These are phyloP conservation scores for Saturnispora halmiae DNA, from an alignment of 805 yeast genomes.

Conservation along the genomic window DNA sequence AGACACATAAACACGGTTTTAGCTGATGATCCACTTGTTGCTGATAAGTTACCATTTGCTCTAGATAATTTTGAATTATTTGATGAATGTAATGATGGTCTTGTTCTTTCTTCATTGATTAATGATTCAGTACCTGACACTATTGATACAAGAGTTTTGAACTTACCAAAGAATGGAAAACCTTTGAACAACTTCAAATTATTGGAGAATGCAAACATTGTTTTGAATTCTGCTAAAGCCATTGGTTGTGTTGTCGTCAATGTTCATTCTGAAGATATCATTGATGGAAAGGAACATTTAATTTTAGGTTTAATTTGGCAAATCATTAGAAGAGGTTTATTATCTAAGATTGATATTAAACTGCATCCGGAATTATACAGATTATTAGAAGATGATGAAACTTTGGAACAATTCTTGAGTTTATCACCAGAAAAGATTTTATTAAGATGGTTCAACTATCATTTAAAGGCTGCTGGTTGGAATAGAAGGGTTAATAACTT, in stretches of 20 bases:
- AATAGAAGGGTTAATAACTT: slow-evolving; percentile 79
- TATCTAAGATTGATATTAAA: slow-evolving; percentile 91
- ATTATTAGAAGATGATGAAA: slow-evolving; percentile 90
- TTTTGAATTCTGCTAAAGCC: slow-evolving; percentile 96
- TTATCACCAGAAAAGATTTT: slow-evolving; percentile 96
- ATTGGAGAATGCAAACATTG: slow-evolving; percentile 95
- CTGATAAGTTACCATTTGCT: slow-evolving; percentile 80
- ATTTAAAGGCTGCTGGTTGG: slow-evolving; percentile 87
- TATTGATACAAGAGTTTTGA: slow-evolving; percentile 93
- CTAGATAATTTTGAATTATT: slow-evolving; percentile 91
- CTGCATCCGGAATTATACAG: slow-evolving; percentile 94
- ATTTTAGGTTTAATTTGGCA: slow-evolving; percentile 94
- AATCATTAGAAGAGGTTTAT: slow-evolving; percentile 90
- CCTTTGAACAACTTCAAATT: slow-evolving; percentile 86
- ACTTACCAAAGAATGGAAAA: slow-evolving; percentile 75
- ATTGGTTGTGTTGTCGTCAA: slow-evolving; percentile 97
- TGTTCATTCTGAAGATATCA: slow-evolving; percentile 89
- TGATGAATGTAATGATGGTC: slow-evolving; percentile 94
- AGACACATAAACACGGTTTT: slow-evolving; percentile 90
- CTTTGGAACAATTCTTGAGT: slow-evolving; percentile 91
- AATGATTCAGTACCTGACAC: slow-evolving; percentile 98
- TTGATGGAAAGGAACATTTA: slow-evolving; percentile 89
- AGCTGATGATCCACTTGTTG: slow-evolving; percentile 81
- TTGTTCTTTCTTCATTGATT: slow-evolving; percentile 84
- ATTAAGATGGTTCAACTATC: slow-evolving; percentile 95